Conservation (phyloP, 305 asterid species). For the Fraxinus ornus region DNA sequence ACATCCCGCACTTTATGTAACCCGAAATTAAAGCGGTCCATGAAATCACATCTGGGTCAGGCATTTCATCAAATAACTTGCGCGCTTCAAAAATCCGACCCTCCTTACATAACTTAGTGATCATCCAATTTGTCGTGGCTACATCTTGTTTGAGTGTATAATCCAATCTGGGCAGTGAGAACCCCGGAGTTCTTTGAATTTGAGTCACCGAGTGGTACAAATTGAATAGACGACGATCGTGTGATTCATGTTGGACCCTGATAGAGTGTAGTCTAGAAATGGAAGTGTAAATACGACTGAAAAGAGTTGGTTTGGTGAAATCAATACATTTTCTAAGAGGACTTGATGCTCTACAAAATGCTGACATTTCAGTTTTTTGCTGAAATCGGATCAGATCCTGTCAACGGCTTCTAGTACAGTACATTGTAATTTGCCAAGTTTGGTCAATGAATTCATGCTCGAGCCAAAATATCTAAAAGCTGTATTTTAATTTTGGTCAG, state of each 20-base stretch:
- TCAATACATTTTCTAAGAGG: constrained; percentile 9
- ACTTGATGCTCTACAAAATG: constrained; percentile 21
- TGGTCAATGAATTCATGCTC: not conserved
- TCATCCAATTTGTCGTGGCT: constrained; percentile 43
- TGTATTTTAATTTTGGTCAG: too few relatives aligned
- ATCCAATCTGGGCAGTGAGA: constrained; percentile 40
- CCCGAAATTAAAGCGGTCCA: constrained; percentile 73
- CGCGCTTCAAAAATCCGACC: constrained; percentile 48
- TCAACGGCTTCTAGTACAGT: not conserved
- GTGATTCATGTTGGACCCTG: constrained; percentile 21
- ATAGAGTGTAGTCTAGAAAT: not conserved
- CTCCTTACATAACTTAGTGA: constrained; percentile 42
- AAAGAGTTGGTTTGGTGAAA: constrained; percentile 22
- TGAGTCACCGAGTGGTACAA: not conserved
- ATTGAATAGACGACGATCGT: constrained; percentile 23
- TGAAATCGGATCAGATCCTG: not conserved
- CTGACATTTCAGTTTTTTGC: constrained; percentile 9
- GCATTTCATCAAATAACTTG: constrained; percentile 53
- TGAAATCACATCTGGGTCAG: constrained; percentile 57
- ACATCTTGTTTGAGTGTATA: constrained; percentile 35
- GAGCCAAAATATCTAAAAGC: not conserved
- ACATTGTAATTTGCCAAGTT: not conserved
- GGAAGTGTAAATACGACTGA: not conserved
- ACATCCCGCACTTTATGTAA: constrained; percentile 44
- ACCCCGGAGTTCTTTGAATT: not conserved